phyloP scores from a whole-genome alignment of 139 green algal genomes.

The Chlorella vulgaris region DNA sequence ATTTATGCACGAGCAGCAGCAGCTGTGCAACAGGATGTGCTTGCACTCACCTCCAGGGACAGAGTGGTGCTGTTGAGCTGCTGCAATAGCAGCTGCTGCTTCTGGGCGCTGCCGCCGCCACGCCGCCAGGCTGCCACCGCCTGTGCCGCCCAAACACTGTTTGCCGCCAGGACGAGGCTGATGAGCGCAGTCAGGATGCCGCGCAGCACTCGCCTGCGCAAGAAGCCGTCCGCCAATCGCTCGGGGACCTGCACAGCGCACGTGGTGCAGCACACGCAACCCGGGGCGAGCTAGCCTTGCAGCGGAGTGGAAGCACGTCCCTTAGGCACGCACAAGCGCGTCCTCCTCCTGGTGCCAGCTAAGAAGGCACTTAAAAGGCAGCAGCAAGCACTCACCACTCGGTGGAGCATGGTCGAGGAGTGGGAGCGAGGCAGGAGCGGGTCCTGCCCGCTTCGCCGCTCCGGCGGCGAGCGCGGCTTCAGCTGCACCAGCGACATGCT shows the following conservation, averaged over 20 bases:
- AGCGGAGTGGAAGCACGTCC: too few species aligned
- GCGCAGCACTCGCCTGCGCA: slow-evolving; percentile 4
- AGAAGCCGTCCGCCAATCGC: neutral
- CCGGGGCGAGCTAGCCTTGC: too few species aligned
- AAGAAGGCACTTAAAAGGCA: too few species aligned
- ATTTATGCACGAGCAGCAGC: too few species aligned
- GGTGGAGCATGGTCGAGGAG: neutral
- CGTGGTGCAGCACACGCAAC: too few species aligned
- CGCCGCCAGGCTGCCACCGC: slow-evolving; percentile 10
- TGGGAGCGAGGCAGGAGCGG: slow-evolving; percentile 7
- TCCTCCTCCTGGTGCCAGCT: too few species aligned
- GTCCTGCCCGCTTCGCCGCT: neutral
- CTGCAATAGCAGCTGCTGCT: slow-evolving; percentile 15
- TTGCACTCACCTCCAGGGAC: too few species aligned
- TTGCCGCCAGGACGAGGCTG: slow-evolving; percentile 6
- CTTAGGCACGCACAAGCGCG: too few species aligned
- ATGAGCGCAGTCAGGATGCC: slow-evolving; percentile 1
- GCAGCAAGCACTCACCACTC: neutral
- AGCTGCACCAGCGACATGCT: neutral
- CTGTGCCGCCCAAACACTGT: slow-evolving; percentile 1
- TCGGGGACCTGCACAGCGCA: neutral
- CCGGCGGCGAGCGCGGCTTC: neutral
- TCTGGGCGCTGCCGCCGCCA: neutral
- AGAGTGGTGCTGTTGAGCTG: slow-evolving; percentile 6
- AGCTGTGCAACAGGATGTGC: too few species aligned